Conservation (phyloP, 768 basidiomycete genomes). For the Boletales sp. region DNA sequence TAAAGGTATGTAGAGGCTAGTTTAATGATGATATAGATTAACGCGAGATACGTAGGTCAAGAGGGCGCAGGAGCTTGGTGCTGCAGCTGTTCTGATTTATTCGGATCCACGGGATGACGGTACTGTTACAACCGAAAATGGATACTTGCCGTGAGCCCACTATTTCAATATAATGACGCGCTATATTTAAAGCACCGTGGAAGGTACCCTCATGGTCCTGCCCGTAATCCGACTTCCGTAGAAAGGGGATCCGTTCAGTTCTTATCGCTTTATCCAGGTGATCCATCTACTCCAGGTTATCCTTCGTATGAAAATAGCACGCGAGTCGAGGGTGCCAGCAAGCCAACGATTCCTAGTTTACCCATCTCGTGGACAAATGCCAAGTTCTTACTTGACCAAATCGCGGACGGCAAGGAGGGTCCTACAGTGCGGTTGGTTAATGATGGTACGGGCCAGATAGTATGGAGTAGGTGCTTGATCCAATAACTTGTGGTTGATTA, state of each 20-base stretch:
- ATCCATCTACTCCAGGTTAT: conserved; percentile 84
- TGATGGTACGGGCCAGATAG: conserved; percentile 37
- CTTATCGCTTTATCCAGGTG: conserved; percentile 63
- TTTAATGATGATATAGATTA: conserved; percentile 7
- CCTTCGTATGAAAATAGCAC: conserved; percentile 84
- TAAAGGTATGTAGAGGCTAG: conserved; percentile 56
- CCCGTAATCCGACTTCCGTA: conserved; percentile 78
- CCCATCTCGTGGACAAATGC: conserved; percentile 91
- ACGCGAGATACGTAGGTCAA: conserved; percentile 54
- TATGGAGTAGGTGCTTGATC: neutral
- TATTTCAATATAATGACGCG: neutral
- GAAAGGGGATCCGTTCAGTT: conserved; percentile 85
- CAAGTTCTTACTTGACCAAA: conserved; percentile 51
- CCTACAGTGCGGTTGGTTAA: conserved; percentile 51
- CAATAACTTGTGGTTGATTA: conserved; percentile 18
- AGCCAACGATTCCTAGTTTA: conserved; percentile 79
- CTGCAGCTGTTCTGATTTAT: conserved; percentile 77
- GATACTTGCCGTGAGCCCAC: conserved; percentile 54
- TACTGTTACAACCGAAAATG: conserved; percentile 70
- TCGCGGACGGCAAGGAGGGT: conserved; percentile 34
- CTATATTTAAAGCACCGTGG: neutral
- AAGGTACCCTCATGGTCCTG: conserved; percentile 71
- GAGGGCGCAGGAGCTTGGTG: conserved; percentile 86
- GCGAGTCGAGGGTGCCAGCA: conserved; percentile 54
- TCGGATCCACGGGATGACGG: conserved; percentile 89